phyloP scores from a whole-genome alignment of 257 asterid genomes.

The Nemophila menziesii region DNA sequence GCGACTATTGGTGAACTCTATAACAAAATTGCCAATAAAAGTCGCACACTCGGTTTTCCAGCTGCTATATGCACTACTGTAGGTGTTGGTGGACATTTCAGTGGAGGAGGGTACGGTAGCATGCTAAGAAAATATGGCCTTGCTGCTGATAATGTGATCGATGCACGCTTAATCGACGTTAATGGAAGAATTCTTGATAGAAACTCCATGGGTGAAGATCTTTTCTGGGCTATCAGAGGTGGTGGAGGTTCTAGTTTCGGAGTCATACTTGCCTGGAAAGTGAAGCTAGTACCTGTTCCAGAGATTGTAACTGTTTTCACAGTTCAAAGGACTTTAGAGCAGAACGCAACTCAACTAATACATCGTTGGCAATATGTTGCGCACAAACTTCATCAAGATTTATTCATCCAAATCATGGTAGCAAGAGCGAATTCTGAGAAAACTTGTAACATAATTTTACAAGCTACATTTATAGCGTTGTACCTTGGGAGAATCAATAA shows the following conservation, averaged over 20 bases:
- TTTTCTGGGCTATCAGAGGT: too few species aligned
- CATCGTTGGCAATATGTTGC: slow-evolving; percentile 31
- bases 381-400: slow-evolving; percentile 26
- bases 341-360: slow-evolving; percentile 28
- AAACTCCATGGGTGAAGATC: too few species aligned
- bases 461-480: slow-evolving; percentile 18
- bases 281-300: slow-evolving; percentile 10
- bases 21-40: slow-evolving; percentile 9
- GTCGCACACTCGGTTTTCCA: slow-evolving; percentile 18
- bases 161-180: slow-evolving; percentile 16
- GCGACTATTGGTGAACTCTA: slow-evolving; percentile 34
- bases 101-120: slow-evolving; percentile 38
- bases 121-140: slow-evolving; percentile 19
- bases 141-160: too few species aligned
- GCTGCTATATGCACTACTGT: slow-evolving; percentile 39
- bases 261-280: slow-evolving; percentile 23
- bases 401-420: slow-evolving; percentile 16
- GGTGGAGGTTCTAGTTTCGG: slow-evolving; percentile 42
- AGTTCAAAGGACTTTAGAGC: too few species aligned
- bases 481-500: slow-evolving; percentile 21
- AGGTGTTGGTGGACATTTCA: too few species aligned
- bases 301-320: too few species aligned
- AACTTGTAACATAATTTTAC: slow-evolving; percentile 13
- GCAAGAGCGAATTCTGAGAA: slow-evolving; percentile 4
- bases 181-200: slow-evolving; percentile 20